Evolutionary conservation across 805 yeast genomes (phyloP).

Genomic region (Millerozyma acaciae): DNA sequence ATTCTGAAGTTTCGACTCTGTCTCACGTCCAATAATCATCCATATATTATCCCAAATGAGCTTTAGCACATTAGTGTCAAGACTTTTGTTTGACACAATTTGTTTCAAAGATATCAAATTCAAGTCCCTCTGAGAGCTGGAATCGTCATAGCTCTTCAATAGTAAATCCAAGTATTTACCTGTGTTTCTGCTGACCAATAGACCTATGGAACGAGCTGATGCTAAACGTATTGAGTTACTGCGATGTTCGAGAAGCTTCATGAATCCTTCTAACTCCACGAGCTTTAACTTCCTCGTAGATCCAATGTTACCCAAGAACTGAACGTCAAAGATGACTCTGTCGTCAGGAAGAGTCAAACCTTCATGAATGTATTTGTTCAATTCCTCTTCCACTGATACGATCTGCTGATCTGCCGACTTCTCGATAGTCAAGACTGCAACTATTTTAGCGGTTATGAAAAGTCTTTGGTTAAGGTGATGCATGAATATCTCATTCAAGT

Average conservation of each 20-base stretch:
- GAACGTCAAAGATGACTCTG: slow-evolving; percentile 30
- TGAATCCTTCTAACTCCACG: slow-evolving; percentile 34
- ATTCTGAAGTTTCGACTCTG: slow-evolving; percentile 4
- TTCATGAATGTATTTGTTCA: slow-evolving; percentile 28
- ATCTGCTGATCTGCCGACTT: slow-evolving; percentile 18
- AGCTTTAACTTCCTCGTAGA: slow-evolving; percentile 25
- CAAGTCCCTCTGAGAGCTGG: slow-evolving; percentile 8
- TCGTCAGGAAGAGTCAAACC: slow-evolving; percentile 26
- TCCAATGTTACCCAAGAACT: slow-evolving; percentile 49
- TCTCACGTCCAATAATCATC: slow-evolving; percentile 8
- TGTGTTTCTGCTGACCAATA: slow-evolving; percentile 39
- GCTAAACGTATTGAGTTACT: slow-evolving; percentile 38
- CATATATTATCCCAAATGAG: slow-evolving; percentile 24
- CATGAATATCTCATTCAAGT: slow-evolving; percentile 6
- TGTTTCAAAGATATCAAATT: slow-evolving; percentile 19
- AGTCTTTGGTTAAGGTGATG: slow-evolving; percentile 14
- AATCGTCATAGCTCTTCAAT: slow-evolving; percentile 19
- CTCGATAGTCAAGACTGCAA: slow-evolving; percentile 25
- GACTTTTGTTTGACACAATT: slow-evolving; percentile 13
- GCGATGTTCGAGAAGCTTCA: slow-evolving; percentile 24
- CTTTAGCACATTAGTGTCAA: slow-evolving; percentile 12
- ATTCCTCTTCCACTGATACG: slow-evolving; percentile 22
- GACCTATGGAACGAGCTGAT: slow-evolving; percentile 53
- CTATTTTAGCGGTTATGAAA: slow-evolving; percentile 25
- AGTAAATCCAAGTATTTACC: slow-evolving; percentile 35